Percentiles rank a stretch among this genome's conserved stretches.
Evolutionary conservation across 1,139 yeast genomes (phyloP).

Genomic region (Suhomyces atakaporum): DNA sequence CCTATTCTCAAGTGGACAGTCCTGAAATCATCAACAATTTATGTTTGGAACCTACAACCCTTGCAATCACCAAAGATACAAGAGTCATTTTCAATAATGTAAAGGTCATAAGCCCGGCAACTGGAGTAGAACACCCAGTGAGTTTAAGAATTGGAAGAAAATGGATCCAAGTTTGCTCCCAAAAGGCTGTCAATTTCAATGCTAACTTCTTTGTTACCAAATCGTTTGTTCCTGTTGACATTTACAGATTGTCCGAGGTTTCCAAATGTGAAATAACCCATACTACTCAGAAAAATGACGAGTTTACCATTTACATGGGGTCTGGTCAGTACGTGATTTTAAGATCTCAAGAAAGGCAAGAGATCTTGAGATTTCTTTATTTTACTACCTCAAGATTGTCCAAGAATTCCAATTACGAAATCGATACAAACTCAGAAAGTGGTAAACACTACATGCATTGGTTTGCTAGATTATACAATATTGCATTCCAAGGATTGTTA

Average conservation of each 20-base stretch:
- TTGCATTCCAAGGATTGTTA: constrained; percentile 68
- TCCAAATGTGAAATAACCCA: constrained; percentile 52
- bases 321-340: constrained; percentile 51
- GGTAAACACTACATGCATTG: constrained; percentile 30
- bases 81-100: constrained; percentile 65
- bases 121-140: constrained; percentile 46
- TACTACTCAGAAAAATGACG: constrained; percentile 27
- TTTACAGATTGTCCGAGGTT: constrained; percentile 52
- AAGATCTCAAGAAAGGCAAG: constrained; percentile 61
- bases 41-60: constrained; percentile 48
- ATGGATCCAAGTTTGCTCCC: constrained; percentile 59
- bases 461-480: constrained; percentile 63
- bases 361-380: constrained; percentile 67
- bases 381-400: constrained; percentile 61
- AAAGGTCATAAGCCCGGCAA: constrained; percentile 45
- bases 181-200: constrained; percentile 27
- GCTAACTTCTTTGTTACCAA: constrained; percentile 27
- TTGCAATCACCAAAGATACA: constrained; percentile 49
- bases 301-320: constrained; percentile 57
- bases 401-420: constrained; percentile 24
- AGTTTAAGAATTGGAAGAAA: constrained; percentile 70
- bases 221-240: constrained; percentile 52
- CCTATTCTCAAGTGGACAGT: constrained; percentile 51
- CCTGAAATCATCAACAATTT: constrained; percentile 49
- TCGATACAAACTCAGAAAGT: constrained; percentile 12